These are phyloP conservation scores for Malassezia dermatis DNA, from an alignment of 1,284 basidiomycete species.

Conservation along the genomic window DNA sequence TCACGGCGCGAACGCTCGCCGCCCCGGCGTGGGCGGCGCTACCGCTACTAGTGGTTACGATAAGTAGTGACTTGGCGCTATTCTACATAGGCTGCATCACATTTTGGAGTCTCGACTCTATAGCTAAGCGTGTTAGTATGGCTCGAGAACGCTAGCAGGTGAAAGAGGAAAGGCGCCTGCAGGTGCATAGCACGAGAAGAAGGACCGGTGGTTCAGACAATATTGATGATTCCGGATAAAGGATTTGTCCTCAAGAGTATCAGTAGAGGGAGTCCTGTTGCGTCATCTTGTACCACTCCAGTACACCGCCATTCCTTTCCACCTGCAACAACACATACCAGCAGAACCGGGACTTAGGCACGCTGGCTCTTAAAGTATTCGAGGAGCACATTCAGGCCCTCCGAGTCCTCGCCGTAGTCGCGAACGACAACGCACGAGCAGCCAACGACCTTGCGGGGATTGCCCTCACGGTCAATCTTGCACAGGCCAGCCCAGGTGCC, in stretches of 20 bases:
- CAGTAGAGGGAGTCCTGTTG: constrained; percentile 5
- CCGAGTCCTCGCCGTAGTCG: constrained; percentile 90
- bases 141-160: neutral
- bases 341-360: constrained; percentile 44
- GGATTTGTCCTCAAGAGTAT: neutral
- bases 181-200: neutral
- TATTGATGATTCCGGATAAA: neutral
- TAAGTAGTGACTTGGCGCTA: neutral
- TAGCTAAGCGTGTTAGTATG: neutral
- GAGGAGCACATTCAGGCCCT: constrained; percentile 89
- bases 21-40: neutral
- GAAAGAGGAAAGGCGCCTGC: neutral
- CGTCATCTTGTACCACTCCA: constrained; percentile 1
- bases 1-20: neutral
- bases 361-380: constrained; percentile 83
- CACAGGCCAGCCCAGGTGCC: constrained; percentile 92
- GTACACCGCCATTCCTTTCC: neutral
- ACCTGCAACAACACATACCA: neutral
- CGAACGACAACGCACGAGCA: constrained; percentile 86
- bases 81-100: neutral
- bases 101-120: neutral
- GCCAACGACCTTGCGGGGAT: constrained; percentile 74
- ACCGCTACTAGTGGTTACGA: neutral
- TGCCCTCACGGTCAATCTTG: constrained; percentile 92
- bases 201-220: neutral